Evolutionary conservation across 345 rosid genomes (phyloP), one percentile per base, ranked within the genome.

Genomic region (Gossypium anomalum): DNA sequence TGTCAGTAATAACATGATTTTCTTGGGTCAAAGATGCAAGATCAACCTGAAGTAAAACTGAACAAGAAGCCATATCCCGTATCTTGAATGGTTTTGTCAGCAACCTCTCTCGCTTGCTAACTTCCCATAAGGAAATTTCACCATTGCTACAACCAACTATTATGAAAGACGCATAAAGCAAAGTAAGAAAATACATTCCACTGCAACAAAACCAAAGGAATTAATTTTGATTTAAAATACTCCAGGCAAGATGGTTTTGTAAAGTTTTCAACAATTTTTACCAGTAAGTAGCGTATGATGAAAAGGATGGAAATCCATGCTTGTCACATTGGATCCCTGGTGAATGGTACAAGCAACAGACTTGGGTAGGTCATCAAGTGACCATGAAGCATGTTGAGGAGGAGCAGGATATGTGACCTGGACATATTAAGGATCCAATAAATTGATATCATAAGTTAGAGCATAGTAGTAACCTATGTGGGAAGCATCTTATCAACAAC

Each of bases 251-350:
- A 60, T 44, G 11, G 15, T 16, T 11, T 25, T 27, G 41, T 2
- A 65, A 15, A 41, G 64, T n/a, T n/a, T 47, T 67, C 16, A 58
- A 56, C 48, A 52, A 65, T 71, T 60, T 60, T 43, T 90, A 90
- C 94, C 94, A 66, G 84, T 87, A 80, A 90, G 94, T 77, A 85
- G 69, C 0, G 84, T 75, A 17, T 82, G 83, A 68, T 80, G 87
- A 66, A 84, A 78, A 80, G 94, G 92, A 77, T 86, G 94, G 81
- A 90, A 90, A 79, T 90, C 94, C 90, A 90, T 82, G 92, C 94
- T 90, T 57, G 68, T 81, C 76, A 90, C 88, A n/a, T 77, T 17
- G 51, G 92, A 88, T 60, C 92, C 94, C 77, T 84, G 90, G 76
- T 88, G 88, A 80, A 86, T 65, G 51, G 84, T 78, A 68, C 85